A percentile compares a stretch with the other conserved stretches of the same genome.
Evolutionary conservation across 805 yeast genomes (phyloP).

Genomic region (Ascoidea asiatica): DNA sequence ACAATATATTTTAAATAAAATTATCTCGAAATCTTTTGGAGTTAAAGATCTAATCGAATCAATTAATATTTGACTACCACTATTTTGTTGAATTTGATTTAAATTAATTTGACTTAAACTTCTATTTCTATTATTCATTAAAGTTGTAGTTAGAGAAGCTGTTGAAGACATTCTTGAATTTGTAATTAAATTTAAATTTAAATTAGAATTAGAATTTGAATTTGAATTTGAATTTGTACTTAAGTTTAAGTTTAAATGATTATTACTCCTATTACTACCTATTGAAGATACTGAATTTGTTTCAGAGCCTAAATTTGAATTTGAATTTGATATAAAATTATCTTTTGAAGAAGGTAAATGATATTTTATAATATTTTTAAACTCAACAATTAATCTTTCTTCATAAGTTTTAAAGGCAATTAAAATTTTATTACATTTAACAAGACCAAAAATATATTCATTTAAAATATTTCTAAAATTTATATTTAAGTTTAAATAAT

Average conservation of each 20-base stretch:
- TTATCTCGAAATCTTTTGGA: conserved; percentile 60
- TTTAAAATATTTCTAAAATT: conserved; percentile 29
- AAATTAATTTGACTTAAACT: not conserved
- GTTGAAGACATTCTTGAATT: conserved; percentile 12
- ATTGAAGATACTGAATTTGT: not conserved
- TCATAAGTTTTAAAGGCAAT: conserved; percentile 53
- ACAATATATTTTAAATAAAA: conserved; percentile 49
- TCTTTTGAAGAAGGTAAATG: conserved; percentile 44
- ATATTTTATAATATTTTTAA: conserved; percentile 56
- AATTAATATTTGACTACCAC: conserved; percentile 21
- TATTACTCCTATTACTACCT: too few relatives aligned
- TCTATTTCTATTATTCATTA: not conserved
- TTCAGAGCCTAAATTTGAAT: conserved; percentile 3
- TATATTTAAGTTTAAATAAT: conserved; percentile 23
- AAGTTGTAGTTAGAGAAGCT: not conserved
- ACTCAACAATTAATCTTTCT: conserved; percentile 53
- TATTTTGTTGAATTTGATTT: not conserved
- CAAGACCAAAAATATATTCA: conserved; percentile 38
- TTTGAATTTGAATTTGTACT: too few relatives aligned
- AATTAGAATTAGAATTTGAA: too few relatives aligned
- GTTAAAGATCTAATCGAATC: conserved; percentile 47
- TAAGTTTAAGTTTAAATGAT: too few relatives aligned
- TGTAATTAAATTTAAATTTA: too few relatives aligned
- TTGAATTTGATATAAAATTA: not conserved
- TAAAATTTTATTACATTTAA: conserved; percentile 45